Conservation (phyloP, 2,329 filamentous ascomycete species). For the Myotisia sp. region DNA sequence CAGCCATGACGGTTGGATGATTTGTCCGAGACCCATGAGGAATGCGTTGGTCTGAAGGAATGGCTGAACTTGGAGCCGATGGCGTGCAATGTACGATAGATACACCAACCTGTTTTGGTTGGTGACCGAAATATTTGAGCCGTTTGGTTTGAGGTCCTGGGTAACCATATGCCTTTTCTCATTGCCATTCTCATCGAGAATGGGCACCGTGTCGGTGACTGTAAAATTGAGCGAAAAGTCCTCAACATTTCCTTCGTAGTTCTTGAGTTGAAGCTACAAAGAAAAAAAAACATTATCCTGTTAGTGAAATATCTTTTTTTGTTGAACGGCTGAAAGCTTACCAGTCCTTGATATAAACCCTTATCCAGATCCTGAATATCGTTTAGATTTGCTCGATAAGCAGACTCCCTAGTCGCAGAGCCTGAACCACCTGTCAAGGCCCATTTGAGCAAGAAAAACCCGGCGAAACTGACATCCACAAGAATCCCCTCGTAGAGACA, state of each 20-base stretch:
- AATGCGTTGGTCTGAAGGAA: constrained; percentile 74
- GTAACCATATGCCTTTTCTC: constrained; percentile 35
- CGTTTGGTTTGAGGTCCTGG: constrained; percentile 60
- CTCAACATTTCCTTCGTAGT: constrained; percentile 65
- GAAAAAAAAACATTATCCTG: constrained; percentile 2
- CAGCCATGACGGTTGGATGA: constrained; percentile 85
- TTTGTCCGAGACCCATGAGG: constrained; percentile 66
- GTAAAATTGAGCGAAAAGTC: constrained; percentile 81
- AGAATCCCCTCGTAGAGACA: constrained; percentile 95
- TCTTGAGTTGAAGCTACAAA: constrained; percentile 53
- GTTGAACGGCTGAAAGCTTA: too few relatives aligned
- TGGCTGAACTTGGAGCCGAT: constrained; percentile 71
- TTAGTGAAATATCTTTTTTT: neutral
- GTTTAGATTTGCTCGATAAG: constrained; percentile 84
- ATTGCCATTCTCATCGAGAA: constrained; percentile 32
- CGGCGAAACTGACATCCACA: constrained; percentile 81
- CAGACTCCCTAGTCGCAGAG: constrained; percentile 50
- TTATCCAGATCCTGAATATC: constrained; percentile 87
- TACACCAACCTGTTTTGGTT: constrained; percentile 91
- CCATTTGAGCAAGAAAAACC: constrained; percentile 96
- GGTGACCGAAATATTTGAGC: constrained; percentile 64
- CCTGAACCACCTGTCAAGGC: constrained; percentile 54
- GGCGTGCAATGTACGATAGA: constrained; percentile 77
- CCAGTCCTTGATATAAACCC: constrained; percentile 73
- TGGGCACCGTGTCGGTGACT: constrained; percentile 53